phyloP scores from a whole-genome alignment of 495 filamentous ascomycete species.

The Aspergillus funiculosus region DNA sequence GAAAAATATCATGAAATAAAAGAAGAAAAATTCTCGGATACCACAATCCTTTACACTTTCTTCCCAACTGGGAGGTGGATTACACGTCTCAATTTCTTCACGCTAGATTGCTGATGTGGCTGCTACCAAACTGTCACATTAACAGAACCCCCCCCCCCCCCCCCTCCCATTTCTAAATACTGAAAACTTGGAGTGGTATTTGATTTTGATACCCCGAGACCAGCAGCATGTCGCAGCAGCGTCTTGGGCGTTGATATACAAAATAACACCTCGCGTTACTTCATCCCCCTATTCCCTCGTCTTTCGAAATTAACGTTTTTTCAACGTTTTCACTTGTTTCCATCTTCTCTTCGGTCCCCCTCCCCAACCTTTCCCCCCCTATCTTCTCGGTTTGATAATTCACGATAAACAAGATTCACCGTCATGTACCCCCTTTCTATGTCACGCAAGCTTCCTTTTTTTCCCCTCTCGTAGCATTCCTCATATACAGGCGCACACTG shows the following conservation, averaged over 20 bases:
- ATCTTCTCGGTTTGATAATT: constrained; percentile 27
- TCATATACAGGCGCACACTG: constrained; percentile 46
- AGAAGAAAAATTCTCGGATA: constrained; percentile 6
- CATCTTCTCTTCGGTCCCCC: constrained; percentile 5
- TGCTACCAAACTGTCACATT: neutral
- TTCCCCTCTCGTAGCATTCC: constrained; percentile 33
- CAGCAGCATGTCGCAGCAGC: neutral
- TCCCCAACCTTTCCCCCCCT: constrained; percentile 17
- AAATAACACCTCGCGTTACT: constrained; percentile 10
- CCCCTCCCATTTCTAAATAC: neutral
- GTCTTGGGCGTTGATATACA: neutral
- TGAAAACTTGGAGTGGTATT: constrained; percentile 10
- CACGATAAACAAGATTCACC: constrained; percentile 55
- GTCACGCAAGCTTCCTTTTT: constrained; percentile 12
- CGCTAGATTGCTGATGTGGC: constrained; percentile 14
- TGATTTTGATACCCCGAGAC: constrained; percentile 2
- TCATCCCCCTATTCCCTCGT: constrained; percentile 13
- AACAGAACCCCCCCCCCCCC: no score
- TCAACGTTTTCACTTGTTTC: constrained; percentile 22
- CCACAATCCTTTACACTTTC: constrained; percentile 14
- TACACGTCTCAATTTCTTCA: constrained; percentile 12
- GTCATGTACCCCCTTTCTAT: constrained; percentile 47
- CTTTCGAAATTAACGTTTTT: constrained; percentile 10
- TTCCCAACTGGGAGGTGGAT: constrained; percentile 8
- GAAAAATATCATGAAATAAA: constrained; percentile 4